Conservation (phyloP, 2,329 filamentous ascomycete species). For the Diaporthe sp. region DNA sequence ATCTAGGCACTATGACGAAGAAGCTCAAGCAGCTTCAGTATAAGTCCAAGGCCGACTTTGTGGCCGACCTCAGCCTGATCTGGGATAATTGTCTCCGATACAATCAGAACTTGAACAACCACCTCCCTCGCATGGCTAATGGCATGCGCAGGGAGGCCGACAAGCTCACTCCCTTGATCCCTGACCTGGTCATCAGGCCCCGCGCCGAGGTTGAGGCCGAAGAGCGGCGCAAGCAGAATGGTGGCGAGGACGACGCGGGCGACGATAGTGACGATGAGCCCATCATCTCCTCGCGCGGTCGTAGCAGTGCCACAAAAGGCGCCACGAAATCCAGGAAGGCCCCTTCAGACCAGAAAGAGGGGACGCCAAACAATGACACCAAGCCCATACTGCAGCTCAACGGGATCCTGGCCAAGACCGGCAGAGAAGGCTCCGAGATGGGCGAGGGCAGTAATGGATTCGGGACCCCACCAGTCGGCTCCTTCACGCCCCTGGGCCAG, state of each 20-base stretch:
- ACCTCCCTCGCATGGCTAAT: slow-evolving; percentile 90
- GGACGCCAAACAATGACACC: slow-evolving; percentile 81
- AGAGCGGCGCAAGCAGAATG: slow-evolving; percentile 86
- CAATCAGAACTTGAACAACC: slow-evolving; percentile 90
- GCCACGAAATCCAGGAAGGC: slow-evolving; percentile 84
- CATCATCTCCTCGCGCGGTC: slow-evolving; percentile 96
- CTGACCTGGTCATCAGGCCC: slow-evolving; percentile 90
- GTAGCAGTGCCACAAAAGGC: slow-evolving; percentile 87
- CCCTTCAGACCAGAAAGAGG: slow-evolving; percentile 80
- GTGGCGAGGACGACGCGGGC: slow-evolving; percentile 83
- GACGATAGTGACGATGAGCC: slow-evolving; percentile 98
- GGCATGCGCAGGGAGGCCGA: slow-evolving; percentile 98
- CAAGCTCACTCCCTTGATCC: slow-evolving; percentile 94
- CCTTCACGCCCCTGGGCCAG: slow-evolving; percentile 39
- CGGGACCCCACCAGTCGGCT: slow-evolving; percentile 80
- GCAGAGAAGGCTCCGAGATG: slow-evolving; percentile 81
- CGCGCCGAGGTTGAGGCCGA: slow-evolving; percentile 95
- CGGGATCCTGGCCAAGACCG: slow-evolving; percentile 69
- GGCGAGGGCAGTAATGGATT: slow-evolving; percentile 89
- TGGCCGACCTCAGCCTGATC: slow-evolving; percentile 92
- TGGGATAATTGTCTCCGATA: slow-evolving; percentile 98
- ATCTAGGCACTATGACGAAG: slow-evolving; percentile 97
- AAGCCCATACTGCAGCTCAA: slow-evolving; percentile 81
- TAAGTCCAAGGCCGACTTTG: slow-evolving; percentile 94
- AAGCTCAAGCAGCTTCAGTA: slow-evolving; percentile 87